Evolutionary conservation across 345 rosid species (phyloP).

Genomic region (Nephelium lappaceum): DNA sequence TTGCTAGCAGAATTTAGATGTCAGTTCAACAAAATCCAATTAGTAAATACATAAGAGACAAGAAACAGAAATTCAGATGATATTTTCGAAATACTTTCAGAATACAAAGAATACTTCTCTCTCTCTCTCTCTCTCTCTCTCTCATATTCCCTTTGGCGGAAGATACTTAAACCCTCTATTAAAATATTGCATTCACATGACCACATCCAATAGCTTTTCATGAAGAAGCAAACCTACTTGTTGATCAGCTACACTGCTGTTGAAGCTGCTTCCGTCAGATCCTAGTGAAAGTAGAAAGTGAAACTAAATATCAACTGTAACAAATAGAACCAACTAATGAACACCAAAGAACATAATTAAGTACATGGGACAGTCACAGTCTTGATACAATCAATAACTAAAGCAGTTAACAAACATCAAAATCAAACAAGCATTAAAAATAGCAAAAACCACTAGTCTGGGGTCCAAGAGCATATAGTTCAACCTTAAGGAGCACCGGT

Average conservation of each 20-base stretch:
- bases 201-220: slow-evolving; percentile 20
- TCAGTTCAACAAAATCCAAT: slow-evolving; percentile 4
- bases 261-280: slow-evolving; percentile 85
- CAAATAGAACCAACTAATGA: slow-evolving; percentile 1
- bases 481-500: neutral
- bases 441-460: neutral
- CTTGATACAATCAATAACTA: neutral
- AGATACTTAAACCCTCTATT: neutral
- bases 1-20: neutral
- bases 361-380: neutral
- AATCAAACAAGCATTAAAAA: neutral
- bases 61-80: neutral
- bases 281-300: slow-evolving; percentile 41
- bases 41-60: neutral
- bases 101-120: no score
- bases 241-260: slow-evolving; percentile 90
- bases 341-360: neutral
- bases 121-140: neutral
- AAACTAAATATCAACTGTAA: slow-evolving; percentile 17
- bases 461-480: neutral
- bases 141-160: neutral
- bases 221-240: slow-evolving; percentile 60
- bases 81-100: neutral
- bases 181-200: neutral
- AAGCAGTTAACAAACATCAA: neutral